Evolutionary conservation across 495 filamentous ascomycete genomes (phyloP), one percentile per base, ranked within the genome.

Genomic region (Penicillium desertorum): DNA sequence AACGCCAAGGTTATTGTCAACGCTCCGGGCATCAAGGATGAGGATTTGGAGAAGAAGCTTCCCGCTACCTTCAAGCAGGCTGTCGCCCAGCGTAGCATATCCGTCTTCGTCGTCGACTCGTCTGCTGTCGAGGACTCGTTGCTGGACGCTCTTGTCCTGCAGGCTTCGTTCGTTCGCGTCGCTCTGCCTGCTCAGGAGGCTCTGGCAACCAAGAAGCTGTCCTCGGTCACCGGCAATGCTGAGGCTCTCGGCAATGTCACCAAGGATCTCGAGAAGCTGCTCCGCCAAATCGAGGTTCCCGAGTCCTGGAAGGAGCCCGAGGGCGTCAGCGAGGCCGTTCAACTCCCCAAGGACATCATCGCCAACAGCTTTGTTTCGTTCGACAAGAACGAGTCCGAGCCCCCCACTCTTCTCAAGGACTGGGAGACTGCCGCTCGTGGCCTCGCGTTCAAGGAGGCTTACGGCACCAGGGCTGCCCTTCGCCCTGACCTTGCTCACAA

Each of bases 381-480:
- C 69, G 82, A 92, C 48, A 94, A 91, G 73, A 76, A 82, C 42
- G 90, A 96, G 62, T 27, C 73, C 1, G 88, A 92, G 67, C 81
- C 86, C 46, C 76, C 82, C 0, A 73, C 79, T 4, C 73, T 86
- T 44, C 83, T 96, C 62, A 84, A 83, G 62, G 80, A 83, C 63
- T 95, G 91, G 87, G 76, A 88, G 67, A 84, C 85, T 43, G 90
- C 85, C 54, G 95, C 94, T 3, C 92, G 94, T 72, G 90, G 87
- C 27, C 78, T 98, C 53, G 83, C 83, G 9, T 98, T 98, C 85
- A 96, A 93, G 77, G 95, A 98, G 77, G 94, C 92, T 11, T 96
- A 91, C 62, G 84, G 80, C 46, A 92, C 89, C 19, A 78, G 83
- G 64, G 75, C 76, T 56, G 78, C 79, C 39, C 85, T 98, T 19